phyloP scores from a whole-genome alignment of 805 yeast species.

The Yarrowia sp. region DNA sequence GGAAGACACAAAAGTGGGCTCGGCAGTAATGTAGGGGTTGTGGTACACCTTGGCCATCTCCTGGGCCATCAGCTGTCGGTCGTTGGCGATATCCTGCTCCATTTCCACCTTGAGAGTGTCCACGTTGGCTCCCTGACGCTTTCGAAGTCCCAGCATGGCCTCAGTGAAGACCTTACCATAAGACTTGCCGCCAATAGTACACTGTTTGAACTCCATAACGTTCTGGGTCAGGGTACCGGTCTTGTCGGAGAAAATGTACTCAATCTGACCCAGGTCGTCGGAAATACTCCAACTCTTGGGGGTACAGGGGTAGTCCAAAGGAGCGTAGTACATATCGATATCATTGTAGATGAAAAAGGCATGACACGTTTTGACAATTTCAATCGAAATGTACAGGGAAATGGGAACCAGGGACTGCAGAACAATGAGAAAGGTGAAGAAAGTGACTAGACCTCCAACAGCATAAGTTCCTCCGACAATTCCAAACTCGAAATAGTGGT shows the following conservation, averaged over 20 bases:
- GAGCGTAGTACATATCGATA: slow-evolving; percentile 62
- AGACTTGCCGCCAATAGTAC: slow-evolving; percentile 63
- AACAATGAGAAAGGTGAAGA: slow-evolving; percentile 68
- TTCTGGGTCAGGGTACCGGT: slow-evolving; percentile 84
- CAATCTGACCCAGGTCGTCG: slow-evolving; percentile 81
- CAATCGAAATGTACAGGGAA: slow-evolving; percentile 73
- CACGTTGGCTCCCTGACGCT: slow-evolving; percentile 62
- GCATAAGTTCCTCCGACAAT: slow-evolving; percentile 61
- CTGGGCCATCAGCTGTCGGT: slow-evolving; percentile 49
- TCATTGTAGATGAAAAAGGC: slow-evolving; percentile 76
- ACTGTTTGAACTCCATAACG: slow-evolving; percentile 79
- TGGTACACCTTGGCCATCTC: slow-evolving; percentile 52
- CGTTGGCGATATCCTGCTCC: slow-evolving; percentile 46
- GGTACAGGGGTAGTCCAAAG: slow-evolving; percentile 70
- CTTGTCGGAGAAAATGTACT: slow-evolving; percentile 76
- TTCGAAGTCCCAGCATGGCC: slow-evolving; percentile 65
- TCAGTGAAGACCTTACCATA: slow-evolving; percentile 77
- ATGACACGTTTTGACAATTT: slow-evolving; percentile 73
- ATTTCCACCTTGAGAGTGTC: slow-evolving; percentile 49
- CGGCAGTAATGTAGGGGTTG: slow-evolving; percentile 33
- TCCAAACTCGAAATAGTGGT: slow-evolving; percentile 58
- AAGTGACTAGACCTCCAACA: slow-evolving; percentile 61
- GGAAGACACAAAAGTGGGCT: slow-evolving; percentile 62
- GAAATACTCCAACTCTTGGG: slow-evolving; percentile 84
- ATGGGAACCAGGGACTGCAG: slow-evolving; percentile 79